A percentile compares a stretch with the other conserved stretches of the same genome.
Conservation (phyloP, 2,329 filamentous ascomycete species). For the Verticillium klebahnii region DNA sequence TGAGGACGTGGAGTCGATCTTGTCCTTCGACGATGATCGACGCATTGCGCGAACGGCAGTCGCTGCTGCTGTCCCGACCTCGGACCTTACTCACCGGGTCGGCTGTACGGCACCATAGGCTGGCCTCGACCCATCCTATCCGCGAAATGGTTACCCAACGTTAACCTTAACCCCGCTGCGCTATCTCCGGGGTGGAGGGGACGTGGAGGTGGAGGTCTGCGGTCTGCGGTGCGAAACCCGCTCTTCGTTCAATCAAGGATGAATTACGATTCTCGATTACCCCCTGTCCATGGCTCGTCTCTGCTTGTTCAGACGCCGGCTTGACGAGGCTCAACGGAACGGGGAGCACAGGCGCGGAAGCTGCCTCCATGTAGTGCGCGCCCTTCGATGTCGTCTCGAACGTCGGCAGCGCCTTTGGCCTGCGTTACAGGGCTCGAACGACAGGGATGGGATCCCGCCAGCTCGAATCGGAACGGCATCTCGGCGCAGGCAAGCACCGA, state of each 20-base stretch:
- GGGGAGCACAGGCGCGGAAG: not conserved
- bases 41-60: not conserved
- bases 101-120: not conserved
- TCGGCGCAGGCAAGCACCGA: not conserved
- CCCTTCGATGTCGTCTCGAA: not conserved
- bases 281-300: not conserved
- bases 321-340: not conserved
- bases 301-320: not conserved
- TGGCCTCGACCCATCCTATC: not conserved
- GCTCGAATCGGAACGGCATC: not conserved
- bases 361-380: not conserved
- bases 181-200: not conserved
- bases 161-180: not conserved
- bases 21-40: conserved; percentile 7
- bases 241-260: too few species aligned
- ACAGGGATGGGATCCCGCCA: not conserved
- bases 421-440: not conserved
- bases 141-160: not conserved
- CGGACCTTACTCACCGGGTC: not conserved
- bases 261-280: too few species aligned
- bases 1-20: not conserved
- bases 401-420: not conserved
- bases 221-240: not conserved
- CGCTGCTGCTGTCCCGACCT: not conserved
- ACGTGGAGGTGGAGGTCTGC: too few species aligned